Base-by-base conservation (phyloP, 495 filamentous ascomycete genomes). In the Echria macrotheca region DNA sequence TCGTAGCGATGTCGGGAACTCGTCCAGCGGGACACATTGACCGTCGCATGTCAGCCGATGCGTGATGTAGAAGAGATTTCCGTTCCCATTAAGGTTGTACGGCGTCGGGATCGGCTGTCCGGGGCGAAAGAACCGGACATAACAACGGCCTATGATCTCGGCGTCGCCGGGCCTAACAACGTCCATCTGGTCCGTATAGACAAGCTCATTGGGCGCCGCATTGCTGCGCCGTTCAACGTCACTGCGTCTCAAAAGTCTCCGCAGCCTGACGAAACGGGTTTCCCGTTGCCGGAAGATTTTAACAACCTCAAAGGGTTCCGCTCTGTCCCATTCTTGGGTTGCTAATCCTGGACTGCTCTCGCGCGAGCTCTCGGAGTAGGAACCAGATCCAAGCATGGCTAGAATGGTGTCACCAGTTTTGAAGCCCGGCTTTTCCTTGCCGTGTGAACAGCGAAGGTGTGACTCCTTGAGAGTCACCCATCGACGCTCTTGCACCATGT, bases 21-120 rank as follows among this genome's bases (percentile, higher is more conserved):
- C 28, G 50, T 59, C 31, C 3, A 69, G 47, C 5, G 64, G 65
- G 1, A 53, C 45, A 32, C 54, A 68, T 3, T 19, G n/a, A 1
- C 32, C 14, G 0, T 50, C 56, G 1, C 41, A 45, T 12, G 47
- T 48, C 0, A 26, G 45, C 41, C 58, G 44, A 17, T 67, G 66
- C 0, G 70, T 74, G 28, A 87, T 77, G 50, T 70, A 87, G 56
- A 80, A 90, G 23, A 69, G 70, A 52, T 88, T 82, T 0, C 76
- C 83, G 2, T 69, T 72, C 0, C 86, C 86, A 26, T 75, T 63
- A 6, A 76, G 67, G 50, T 79, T 68, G 52, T 89, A 91, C 0
- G 85, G 86, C 1, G 65, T 54, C 0, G 80, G 79, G 31, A 89
- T 74, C 0, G 50, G 53, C 18, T 71, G 63, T 0, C 42, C 44